Percentiles rank a stretch among this genome's conserved stretches.
Evolutionary conservation across 2,329 filamentous ascomycete genomes (phyloP).

Genomic region (Xylariales sp.): DNA sequence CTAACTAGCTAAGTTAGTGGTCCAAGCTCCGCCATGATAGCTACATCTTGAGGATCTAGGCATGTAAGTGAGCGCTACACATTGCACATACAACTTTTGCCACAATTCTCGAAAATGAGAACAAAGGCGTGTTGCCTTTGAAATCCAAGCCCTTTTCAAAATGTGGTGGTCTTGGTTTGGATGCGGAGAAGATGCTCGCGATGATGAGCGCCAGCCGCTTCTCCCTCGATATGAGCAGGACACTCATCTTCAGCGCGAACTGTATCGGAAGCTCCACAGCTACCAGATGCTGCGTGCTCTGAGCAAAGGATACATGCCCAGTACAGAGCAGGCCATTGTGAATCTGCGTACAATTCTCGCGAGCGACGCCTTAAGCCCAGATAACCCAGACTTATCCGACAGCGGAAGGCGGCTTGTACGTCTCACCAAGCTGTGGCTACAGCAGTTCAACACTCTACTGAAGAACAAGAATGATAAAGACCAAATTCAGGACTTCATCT

Average conservation of each 20-base stretch:
- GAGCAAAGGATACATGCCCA: slow-evolving; percentile 84
- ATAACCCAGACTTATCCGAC: slow-evolving; percentile 69
- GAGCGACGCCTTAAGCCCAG: slow-evolving; percentile 72
- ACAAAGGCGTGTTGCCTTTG: slow-evolving; percentile 5
- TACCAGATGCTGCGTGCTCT: slow-evolving; percentile 89
- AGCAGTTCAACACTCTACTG: slow-evolving; percentile 76
- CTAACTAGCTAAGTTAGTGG: too few relatives aligned
- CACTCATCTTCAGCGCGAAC: slow-evolving; percentile 68
- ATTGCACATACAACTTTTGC: too few relatives aligned
- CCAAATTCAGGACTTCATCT: slow-evolving; percentile 88
- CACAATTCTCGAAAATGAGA: not conserved
- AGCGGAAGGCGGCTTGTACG: slow-evolving; percentile 71
- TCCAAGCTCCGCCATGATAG: too few relatives aligned
- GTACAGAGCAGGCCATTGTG: slow-evolving; percentile 76
- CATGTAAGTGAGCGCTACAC: too few relatives aligned
- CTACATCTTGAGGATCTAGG: too few relatives aligned
- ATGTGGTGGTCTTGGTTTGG: slow-evolving; percentile 62
- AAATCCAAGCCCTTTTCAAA: slow-evolving; percentile 1
- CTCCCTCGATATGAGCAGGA: slow-evolving; percentile 81
- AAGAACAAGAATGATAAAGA: slow-evolving; percentile 78
- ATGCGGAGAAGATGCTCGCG: slow-evolving; percentile 30
- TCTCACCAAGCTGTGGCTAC: slow-evolving; percentile 68
- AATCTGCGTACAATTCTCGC: slow-evolving; percentile 77
- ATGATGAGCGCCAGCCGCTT: slow-evolving; percentile 66
- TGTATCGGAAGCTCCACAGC: slow-evolving; percentile 86